phyloP scores from a whole-genome alignment of 768 basidiomycete species.

The Boletales sp. region DNA sequence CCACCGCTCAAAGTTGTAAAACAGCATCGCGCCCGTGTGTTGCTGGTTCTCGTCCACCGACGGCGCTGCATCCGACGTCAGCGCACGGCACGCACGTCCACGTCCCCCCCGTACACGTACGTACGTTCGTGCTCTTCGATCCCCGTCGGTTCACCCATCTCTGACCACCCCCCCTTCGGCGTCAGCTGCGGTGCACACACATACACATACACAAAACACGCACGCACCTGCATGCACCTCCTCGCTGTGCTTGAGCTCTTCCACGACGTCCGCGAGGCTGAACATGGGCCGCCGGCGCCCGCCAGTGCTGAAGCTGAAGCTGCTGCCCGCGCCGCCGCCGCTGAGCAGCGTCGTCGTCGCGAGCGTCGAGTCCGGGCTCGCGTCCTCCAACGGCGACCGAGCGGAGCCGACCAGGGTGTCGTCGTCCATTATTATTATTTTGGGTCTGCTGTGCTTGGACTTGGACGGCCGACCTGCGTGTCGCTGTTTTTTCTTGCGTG shows the following conservation, averaged over 20 bases:
- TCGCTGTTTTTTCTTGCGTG: too few species aligned
- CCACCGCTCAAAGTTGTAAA: slow-evolving; percentile 44
- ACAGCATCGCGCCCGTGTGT: slow-evolving; percentile 40
- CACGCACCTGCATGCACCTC: slow-evolving; percentile 30
- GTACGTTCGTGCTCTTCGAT: slow-evolving; percentile 40
- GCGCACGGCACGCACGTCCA: too few species aligned
- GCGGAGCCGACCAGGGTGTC: slow-evolving; percentile 22
- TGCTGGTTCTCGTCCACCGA: slow-evolving; percentile 48
- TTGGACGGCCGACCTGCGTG: too few species aligned
- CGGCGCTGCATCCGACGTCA: slow-evolving; percentile 25
- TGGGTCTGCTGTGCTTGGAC: background rate
- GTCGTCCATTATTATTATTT: slow-evolving; percentile 22
- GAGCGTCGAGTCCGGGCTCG: slow-evolving; percentile 19
- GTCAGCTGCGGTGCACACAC: too few species aligned
- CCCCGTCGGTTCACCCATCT: slow-evolving; percentile 27
- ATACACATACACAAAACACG: background rate
- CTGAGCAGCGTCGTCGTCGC: slow-evolving; percentile 11
- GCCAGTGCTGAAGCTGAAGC: slow-evolving; percentile 4
- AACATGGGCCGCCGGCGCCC: slow-evolving; percentile 36
- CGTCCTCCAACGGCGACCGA: slow-evolving; percentile 9
- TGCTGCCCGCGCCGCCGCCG: background rate
- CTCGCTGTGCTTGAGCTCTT: slow-evolving; percentile 40
- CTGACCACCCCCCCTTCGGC: slow-evolving; percentile 8
- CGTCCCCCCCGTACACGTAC: background rate
- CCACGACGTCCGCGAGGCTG: slow-evolving; percentile 42